Base-by-base conservation (phyloP, 176 grass and related monocot genomes). In the Neostapfia colusana region DNA sequence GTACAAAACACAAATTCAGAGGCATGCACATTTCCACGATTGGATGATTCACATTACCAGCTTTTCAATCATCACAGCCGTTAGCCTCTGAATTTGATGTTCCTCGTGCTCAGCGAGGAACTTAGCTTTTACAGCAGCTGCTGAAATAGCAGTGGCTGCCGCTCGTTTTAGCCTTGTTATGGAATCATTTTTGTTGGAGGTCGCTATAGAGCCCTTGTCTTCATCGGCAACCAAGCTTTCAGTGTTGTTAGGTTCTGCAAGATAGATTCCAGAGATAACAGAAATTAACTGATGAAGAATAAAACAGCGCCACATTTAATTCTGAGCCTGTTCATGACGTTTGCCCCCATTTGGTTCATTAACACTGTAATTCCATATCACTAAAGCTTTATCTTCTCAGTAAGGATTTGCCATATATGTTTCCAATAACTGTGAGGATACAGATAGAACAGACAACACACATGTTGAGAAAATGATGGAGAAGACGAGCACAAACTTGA, bases 91-190 rank as follows among this genome's bases (percentile, higher is more conserved):
- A 57, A 96, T 85, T 20, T 92, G 74, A 80, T 85, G 67, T 67
- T 96, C 84, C 67, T 96, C 93, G 58, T 83, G 81, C 62, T 85
- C 75, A 3, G 74, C 93, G 31, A 96, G 89, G 59, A 89, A 80
- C 74, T 89, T 89, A 73, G 93, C 79, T 61, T 96, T 96, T 44
- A 96, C 89, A 38, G 86, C 78, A 83, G 89, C 87, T 72, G 93
- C 83, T 70, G 93, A 82, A 74, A 96, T 75, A 26, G 65, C 70
- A 83, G 86, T 96, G 25, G 56, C 46, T 16, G 93, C 93, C 34
- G 89, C 89, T 70, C 84, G 73, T 72, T 89, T 84, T 58, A 96
- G 83, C 70, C 86, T 92, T 34, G 38, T 43, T 55, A 89, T 15
- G 25, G 45, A 63, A 45, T 75, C 76, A 63, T 63, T 82, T 75